Evolutionary conservation across 331 rosid species (phyloP).

Genomic region (Cydonia oblonga): DNA sequence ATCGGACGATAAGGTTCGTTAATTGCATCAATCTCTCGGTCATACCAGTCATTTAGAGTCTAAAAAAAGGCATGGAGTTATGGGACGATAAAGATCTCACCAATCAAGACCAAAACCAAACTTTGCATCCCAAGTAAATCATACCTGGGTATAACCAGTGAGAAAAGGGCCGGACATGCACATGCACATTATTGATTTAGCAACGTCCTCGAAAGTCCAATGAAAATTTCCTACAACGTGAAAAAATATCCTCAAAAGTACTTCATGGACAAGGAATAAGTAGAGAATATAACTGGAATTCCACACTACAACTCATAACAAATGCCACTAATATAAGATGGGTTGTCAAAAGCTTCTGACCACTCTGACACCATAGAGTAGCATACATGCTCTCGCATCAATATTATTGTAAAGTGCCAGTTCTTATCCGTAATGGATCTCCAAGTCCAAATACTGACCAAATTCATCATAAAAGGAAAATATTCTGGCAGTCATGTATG

Average conservation of each 20-base stretch:
- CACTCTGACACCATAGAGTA: background rate
- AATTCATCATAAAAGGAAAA: background rate
- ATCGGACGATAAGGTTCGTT: constrained; percentile 96
- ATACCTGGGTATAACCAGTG: constrained; percentile 90
- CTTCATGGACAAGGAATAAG: background rate
- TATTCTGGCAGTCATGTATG: background rate
- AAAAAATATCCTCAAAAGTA: constrained; percentile 11
- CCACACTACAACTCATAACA: background rate
- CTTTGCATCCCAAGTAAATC: background rate
- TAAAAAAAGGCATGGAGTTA: constrained; percentile 9
- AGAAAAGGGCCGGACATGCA: constrained; percentile 94
- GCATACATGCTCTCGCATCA: background rate
- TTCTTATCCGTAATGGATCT: background rate
- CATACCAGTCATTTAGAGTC: constrained; percentile 97
- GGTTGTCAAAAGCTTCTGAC: background rate
- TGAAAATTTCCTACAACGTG: constrained; percentile 69
- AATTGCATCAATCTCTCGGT: constrained; percentile 92
- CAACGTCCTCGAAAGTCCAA: constrained; percentile 81
- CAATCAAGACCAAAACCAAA: background rate
- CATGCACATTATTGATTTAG: constrained; percentile 82
- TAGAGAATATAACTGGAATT: background rate
- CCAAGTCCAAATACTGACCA: background rate
- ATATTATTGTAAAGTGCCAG: background rate
- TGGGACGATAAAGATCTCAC: constrained; percentile 8
- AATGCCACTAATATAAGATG: background rate